Evolutionary conservation across 2,329 filamentous ascomycete genomes (phyloP), one percentile per base, ranked within the genome.

Genomic region (Phaeosphaeria sp.): DNA sequence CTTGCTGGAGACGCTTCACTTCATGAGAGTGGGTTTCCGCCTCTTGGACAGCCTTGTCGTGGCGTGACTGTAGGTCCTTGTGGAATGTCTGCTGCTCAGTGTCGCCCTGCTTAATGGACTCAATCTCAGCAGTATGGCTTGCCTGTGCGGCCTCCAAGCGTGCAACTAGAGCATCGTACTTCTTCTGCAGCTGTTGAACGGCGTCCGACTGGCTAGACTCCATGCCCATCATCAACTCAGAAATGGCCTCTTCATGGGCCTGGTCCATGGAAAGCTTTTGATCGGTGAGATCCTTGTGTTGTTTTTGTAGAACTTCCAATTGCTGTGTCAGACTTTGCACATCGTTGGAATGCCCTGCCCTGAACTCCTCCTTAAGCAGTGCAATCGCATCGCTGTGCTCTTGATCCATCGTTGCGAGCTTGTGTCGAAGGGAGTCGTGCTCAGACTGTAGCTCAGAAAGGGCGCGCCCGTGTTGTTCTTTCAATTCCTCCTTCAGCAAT

Each of bases 221-320:
- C 73, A 77, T 76, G 43, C 68, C 68, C 1, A 62, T 42, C 69
- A 73, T 76, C 3, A 77, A 56, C 52, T 75, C 73, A 7, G 68
- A 64, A n/a, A 77, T 75, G 13, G 73, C 73, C 20, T 72, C 69
- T 47, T 76, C 73, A 22, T 76, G 74, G 4, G 72, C 69, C 13
- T 66, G 64, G 7, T 73, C 72, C 58, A 66, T 72, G 3, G 66
- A 44, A 1, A 59, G 50, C 52, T 74, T 74, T 52, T 75, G 69
- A 46, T 74, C 70, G 1, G 51, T 57, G 1, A 75, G 66, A 7
- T 72, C 69, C 17, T 55, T 55, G 52, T 75, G 67, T 33, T 65
- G 61, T 51, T 67, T 69, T 51, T 73, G 66, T 21, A 72, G 23
- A 21, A 64, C 58, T 1, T 72, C 72, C 2, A 77, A 61, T 33